Percentiles rank a stretch among this genome's conserved stretches.
Evolutionary conservation across 75 land plant species (phyloP).

Genomic region (Cunninghamia lanceolata): DNA sequence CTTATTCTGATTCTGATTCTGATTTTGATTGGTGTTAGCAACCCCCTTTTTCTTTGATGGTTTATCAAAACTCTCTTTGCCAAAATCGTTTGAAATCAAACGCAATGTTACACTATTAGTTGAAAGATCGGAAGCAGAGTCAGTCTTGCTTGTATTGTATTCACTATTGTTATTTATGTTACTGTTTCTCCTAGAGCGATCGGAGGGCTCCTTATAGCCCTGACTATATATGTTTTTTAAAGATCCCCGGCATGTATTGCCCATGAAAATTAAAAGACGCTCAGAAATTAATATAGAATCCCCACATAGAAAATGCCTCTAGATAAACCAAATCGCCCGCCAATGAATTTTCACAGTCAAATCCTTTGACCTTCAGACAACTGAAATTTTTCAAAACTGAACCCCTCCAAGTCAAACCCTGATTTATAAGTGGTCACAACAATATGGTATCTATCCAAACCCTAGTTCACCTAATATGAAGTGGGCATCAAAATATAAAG

Average conservation of each 20-base stretch:
- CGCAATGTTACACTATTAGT: conserved; percentile 2
- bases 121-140: conserved; percentile 6
- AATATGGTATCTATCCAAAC: not conserved
- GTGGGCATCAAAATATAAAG: not conserved
- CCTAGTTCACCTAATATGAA: not conserved
- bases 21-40: not conserved
- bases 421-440: not conserved
- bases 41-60: not conserved
- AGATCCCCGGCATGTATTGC: conserved; percentile 68
- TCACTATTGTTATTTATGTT: not conserved
- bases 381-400: not conserved
- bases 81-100: conserved; percentile 7
- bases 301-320: conserved; percentile 5
- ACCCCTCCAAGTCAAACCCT: conserved; percentile 4
- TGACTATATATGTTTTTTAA: conserved; percentile 26
- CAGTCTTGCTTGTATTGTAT: not conserved
- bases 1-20: not conserved
- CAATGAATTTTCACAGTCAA: not conserved
- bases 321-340: not conserved
- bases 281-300: not conserved
- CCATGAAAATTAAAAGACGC: conserved; percentile 43
- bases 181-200: conserved; percentile 15
- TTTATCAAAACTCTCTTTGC: not conserved
- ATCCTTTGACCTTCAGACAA: not conserved
- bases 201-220: conserved; percentile 31